Evolutionary conservation across 2,329 filamentous ascomycete genomes (phyloP), one percentile per base, ranked within the genome.

Genomic region (Cryoendolithus antarcticus): DNA sequence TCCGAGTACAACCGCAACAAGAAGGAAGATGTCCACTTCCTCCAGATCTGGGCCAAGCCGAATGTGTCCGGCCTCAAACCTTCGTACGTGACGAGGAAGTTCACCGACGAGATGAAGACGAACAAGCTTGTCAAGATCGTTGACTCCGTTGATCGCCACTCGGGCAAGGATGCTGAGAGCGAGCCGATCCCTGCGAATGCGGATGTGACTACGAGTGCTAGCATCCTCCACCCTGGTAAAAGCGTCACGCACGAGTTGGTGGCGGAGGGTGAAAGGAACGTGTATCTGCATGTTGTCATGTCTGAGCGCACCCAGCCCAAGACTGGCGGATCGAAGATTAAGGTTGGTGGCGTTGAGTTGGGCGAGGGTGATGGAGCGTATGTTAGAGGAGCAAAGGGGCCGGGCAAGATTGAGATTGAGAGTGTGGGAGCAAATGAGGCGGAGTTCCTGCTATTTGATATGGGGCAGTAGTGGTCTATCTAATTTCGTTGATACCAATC

Each of bases 21-120:
- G 38, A 63, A 71, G 9, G 74, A 83, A 33, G 75, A 80, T 15
- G 81, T 85, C 9, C 85, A 93, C 57, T 93, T 93, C 56, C 64
- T 93, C 28, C 86, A 93, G 62, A 93, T 93, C 51, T 93, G 85
- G 86, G 84, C 80, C 1, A 66, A 84, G 36, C 85, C 85, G 0
- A 88, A 85, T 73, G 77, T 77, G 58, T 64, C 70, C 13, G 80
- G 82, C 1, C 67, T 93, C 35, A 70, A 70, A 35, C 86, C 86
- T 2, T 70, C 73, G 30, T 93, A 93, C 57, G 81, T 86, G 59
- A 91, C 82, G 4, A 70, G 69, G 44, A 72, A 74, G 46, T 93
- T 86, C 50, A 62, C 67, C 37, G 85, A 93, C 35, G 80, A 77
- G 42, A 70, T 72, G 44, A 93, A 93, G 70, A 67, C 71, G 42